Conservation (phyloP, 208 protist species). For the Trypanosoma brucei region DNA sequence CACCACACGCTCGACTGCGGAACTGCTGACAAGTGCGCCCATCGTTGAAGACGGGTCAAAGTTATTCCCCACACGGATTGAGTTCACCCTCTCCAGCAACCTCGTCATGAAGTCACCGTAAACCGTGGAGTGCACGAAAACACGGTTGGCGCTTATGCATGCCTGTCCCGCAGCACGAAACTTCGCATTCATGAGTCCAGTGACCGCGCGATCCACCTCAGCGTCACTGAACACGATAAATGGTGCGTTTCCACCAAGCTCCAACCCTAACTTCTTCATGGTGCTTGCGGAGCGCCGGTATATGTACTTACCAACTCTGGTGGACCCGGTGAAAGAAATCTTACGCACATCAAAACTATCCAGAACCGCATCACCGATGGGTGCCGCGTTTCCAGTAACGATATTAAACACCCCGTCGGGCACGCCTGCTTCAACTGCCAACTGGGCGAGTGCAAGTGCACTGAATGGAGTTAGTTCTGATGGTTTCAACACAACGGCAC, state of each 20-base stretch:
- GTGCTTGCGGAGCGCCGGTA: slow-evolving; percentile 48
- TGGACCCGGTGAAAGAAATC: slow-evolving; percentile 88
- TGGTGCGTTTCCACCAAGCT: slow-evolving; percentile 92
- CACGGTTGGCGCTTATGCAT: slow-evolving; percentile 84
- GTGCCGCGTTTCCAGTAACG: slow-evolving; percentile 60
- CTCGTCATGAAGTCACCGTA: slow-evolving; percentile 49
- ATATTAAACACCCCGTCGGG: slow-evolving; percentile 82
- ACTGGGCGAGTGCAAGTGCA: slow-evolving; percentile 63
- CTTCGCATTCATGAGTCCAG: slow-evolving; percentile 57
- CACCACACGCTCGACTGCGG: slow-evolving; percentile 37
- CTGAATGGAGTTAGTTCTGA: slow-evolving; percentile 77
- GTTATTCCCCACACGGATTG: slow-evolving; percentile 68
- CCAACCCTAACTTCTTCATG: slow-evolving; percentile 81
- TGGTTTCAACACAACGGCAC: slow-evolving; percentile 88
- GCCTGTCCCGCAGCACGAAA: slow-evolving; percentile 87
- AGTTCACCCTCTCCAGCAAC: slow-evolving; percentile 37
- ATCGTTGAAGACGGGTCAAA: slow-evolving; percentile 44
- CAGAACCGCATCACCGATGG: slow-evolving; percentile 56
- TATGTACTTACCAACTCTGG: slow-evolving; percentile 65
- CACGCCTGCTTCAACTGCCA: slow-evolving; percentile 65
- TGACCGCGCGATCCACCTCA: slow-evolving; percentile 62
- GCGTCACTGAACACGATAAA: slow-evolving; percentile 89
- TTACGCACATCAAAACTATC: slow-evolving; percentile 68
- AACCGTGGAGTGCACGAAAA: slow-evolving; percentile 68
- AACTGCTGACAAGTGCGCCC: slow-evolving; percentile 64